Conservation (phyloP, 164 flowering plant genomes). For the Malania oleifera region DNA sequence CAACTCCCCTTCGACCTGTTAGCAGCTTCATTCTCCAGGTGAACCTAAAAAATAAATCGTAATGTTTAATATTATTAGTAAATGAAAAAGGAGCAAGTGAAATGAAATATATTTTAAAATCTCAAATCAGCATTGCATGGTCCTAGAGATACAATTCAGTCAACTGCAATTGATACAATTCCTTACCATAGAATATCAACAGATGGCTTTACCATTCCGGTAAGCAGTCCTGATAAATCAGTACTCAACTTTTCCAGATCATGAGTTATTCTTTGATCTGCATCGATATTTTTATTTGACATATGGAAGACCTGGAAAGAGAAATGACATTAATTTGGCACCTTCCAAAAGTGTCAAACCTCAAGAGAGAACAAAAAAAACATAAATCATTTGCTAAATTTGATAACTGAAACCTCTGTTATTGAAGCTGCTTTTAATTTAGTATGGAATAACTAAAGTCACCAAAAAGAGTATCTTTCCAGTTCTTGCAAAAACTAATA, state of each 20-base stretch:
- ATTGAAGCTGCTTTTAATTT: not conserved
- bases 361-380: too few relatives aligned
- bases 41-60: slow-evolving; percentile 52
- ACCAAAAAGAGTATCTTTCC: too few relatives aligned
- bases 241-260: slow-evolving; percentile 86
- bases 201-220: slow-evolving; percentile 98
- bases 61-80: not conserved
- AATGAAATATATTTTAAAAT: not conserved
- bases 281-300: slow-evolving; percentile 73
- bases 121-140: not conserved
- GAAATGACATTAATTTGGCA: not conserved
- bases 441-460: too few relatives aligned
- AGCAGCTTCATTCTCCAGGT: slow-evolving; percentile 97
- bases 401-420: not conserved
- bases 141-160: not conserved
- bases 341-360: too few relatives aligned
- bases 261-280: slow-evolving; percentile 93
- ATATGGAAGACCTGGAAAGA: slow-evolving; percentile 74
- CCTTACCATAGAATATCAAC: slow-evolving; percentile 95
- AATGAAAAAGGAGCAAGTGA: not conserved
- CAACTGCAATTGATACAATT: not conserved
- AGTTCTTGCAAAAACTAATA: too few relatives aligned
- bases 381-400: not conserved
- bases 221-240: slow-evolving; percentile 85
- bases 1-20: slow-evolving; percentile 88